A percentile compares a stretch with the other conserved stretches of the same genome.
Conservation (phyloP, 2,329 filamentous ascomycete species). For the Penicillium sp. region DNA sequence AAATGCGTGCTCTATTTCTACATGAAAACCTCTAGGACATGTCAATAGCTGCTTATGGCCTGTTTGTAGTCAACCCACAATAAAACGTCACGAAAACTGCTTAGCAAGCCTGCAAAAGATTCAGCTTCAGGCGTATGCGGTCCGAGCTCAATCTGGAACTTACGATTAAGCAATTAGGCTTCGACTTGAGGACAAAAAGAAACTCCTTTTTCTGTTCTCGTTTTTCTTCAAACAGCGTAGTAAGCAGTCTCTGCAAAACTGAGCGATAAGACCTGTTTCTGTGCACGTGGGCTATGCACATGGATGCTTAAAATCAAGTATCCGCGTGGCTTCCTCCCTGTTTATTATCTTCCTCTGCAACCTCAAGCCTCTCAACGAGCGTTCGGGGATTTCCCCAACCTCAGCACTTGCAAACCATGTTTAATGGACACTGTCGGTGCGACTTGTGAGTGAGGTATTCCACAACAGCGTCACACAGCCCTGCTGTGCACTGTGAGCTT, state of each 20-base stretch:
- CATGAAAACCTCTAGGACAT: too few relatives aligned
- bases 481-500: background rate
- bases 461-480: background rate
- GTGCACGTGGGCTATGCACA: slow-evolving; percentile 11
- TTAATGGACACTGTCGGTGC: background rate
- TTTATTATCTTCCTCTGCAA: background rate
- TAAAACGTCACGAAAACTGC: background rate
- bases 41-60: background rate
- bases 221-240: background rate
- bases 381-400: slow-evolving; percentile 7
- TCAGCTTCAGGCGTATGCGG: too few relatives aligned
- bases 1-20: background rate
- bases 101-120: background rate
- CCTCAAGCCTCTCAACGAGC: background rate
- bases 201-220: background rate
- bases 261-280: background rate
- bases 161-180: background rate
- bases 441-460: slow-evolving; percentile 5
- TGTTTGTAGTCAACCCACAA: background rate
- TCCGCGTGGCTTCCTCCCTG: background rate
- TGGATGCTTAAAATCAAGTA: background rate
- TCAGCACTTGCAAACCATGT: background rate
- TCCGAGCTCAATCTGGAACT: background rate
- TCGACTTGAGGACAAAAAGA: background rate
- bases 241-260: background rate